Conservation (phyloP, 768 basidiomycete species). For the Cubamyces sp. region DNA sequence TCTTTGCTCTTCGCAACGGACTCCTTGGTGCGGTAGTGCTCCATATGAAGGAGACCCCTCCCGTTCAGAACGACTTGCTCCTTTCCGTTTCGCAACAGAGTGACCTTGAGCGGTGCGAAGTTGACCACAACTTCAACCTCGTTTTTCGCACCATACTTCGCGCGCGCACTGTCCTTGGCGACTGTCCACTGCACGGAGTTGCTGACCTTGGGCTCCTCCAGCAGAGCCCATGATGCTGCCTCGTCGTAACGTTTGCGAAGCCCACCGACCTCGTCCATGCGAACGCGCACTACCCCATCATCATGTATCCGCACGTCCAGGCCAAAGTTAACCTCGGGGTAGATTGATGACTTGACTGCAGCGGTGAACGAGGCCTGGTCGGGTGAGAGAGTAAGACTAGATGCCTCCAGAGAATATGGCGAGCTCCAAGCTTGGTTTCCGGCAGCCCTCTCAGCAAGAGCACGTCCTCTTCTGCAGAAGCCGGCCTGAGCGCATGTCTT, state of each 20-base stretch:
- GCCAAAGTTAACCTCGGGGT: conserved; percentile 81
- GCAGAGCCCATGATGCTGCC: conserved; percentile 86
- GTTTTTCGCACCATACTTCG: conserved; percentile 65
- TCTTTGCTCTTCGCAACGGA: conserved; percentile 47
- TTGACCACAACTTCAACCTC: conserved; percentile 68
- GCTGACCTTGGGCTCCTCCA: conserved; percentile 70
- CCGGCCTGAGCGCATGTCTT: conserved; percentile 94
- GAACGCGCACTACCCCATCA: conserved; percentile 87
- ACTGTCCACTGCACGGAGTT: conserved; percentile 63
- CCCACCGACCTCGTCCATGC: conserved; percentile 88
- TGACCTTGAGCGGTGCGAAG: conserved; percentile 77
- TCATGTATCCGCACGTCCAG: conserved; percentile 84
- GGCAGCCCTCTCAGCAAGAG: conserved; percentile 73
- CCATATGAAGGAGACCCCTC: conserved; percentile 92
- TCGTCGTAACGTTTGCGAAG: conserved; percentile 89
- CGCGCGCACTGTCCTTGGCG: conserved; percentile 66
- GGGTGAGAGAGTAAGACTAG: conserved; percentile 54
- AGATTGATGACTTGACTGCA: conserved; percentile 75
- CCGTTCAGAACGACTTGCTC: conserved; percentile 91
- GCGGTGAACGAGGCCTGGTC: conserved; percentile 71
- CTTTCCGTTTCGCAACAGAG: conserved; percentile 71
- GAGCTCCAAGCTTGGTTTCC: conserved; percentile 73
- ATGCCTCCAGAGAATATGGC: conserved; percentile 78
- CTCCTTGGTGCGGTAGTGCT: conserved; percentile 86
- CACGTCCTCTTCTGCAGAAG: conserved; percentile 92